A percentile compares a stretch with the other conserved stretches of the same genome.
Conservation (phyloP, 495 filamentous ascomycete genomes). For the Xylaria scruposa region DNA sequence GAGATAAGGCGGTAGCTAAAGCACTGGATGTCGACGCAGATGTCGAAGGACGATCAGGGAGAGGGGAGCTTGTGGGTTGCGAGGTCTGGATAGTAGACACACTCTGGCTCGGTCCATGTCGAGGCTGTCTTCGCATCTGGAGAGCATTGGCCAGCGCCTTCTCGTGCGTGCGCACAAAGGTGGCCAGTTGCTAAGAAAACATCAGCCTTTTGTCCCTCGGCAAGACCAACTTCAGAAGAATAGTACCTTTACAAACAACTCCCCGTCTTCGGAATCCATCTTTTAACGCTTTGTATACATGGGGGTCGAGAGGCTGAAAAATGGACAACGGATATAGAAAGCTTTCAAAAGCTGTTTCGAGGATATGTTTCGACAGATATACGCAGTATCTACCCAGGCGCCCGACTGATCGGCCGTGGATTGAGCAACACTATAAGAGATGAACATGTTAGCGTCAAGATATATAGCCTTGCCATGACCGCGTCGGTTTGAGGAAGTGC, state of each 20-base stretch:
- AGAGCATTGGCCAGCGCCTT: constrained; percentile 96
- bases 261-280: constrained; percentile 88
- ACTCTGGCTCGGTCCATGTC: constrained; percentile 67
- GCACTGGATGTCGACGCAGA: constrained; percentile 73
- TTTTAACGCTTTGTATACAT: constrained; percentile 52
- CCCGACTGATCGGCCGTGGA: constrained; percentile 8
- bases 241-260: constrained; percentile 86
- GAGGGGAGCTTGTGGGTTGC: constrained; percentile 52
- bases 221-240: constrained; percentile 22
- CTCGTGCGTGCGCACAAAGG: constrained; percentile 95
- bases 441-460: constrained; percentile 10
- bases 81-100: constrained; percentile 56
- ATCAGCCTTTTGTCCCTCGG: constrained; percentile 14
- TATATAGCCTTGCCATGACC: background rate
- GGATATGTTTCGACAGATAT: constrained; percentile 1
- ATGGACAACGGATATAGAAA: background rate
- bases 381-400: background rate
- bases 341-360: background rate
- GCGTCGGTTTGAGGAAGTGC: constrained; percentile 6
- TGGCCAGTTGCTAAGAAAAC: constrained; percentile 78
- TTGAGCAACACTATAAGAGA: constrained; percentile 17
- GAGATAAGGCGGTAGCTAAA: constrained; percentile 82
- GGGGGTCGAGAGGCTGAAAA: constrained; percentile 27
- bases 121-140: constrained; percentile 76
- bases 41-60: constrained; percentile 59